These are phyloP conservation scores for Penicillium tannophilum DNA, from an alignment of 495 filamentous ascomycete genomes.

Conservation along the genomic window DNA sequence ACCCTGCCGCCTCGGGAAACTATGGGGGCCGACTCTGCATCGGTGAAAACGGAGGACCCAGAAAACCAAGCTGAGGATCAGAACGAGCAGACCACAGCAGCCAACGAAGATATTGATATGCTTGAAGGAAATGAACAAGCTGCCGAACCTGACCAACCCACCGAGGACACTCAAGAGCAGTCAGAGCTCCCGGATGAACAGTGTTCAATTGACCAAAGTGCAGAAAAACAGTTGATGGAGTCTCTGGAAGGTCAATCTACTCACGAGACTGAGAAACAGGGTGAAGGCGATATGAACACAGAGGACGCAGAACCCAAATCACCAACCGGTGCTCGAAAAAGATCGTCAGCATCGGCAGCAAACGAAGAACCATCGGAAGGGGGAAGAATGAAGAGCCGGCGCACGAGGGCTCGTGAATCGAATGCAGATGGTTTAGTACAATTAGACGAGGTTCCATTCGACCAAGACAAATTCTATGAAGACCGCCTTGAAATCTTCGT, in stretches of 20 bases:
- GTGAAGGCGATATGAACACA: slow-evolving; percentile 23
- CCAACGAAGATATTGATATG: slow-evolving; percentile 20
- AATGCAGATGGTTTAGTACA: slow-evolving; percentile 53
- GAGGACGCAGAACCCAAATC: slow-evolving; percentile 40
- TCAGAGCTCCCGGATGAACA: slow-evolving; percentile 40
- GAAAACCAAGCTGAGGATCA: slow-evolving; percentile 12
- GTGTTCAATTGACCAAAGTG: slow-evolving; percentile 43
- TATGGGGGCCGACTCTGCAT: slow-evolving; percentile 16
- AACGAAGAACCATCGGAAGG: slow-evolving; percentile 55
- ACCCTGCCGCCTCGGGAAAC: slow-evolving; percentile 35
- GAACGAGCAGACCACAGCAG: background rate
- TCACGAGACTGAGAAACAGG: slow-evolving; percentile 24
- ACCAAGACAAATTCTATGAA: slow-evolving; percentile 70
- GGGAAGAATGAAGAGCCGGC: slow-evolving; percentile 75
- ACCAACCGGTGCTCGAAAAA: slow-evolving; percentile 41
- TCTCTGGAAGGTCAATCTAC: slow-evolving; percentile 38
- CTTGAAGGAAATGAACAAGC: slow-evolving; percentile 16
- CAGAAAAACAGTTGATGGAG: slow-evolving; percentile 47
- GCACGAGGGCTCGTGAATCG: slow-evolving; percentile 77
- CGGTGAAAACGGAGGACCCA: slow-evolving; percentile 19
- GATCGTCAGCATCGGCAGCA: slow-evolving; percentile 53
- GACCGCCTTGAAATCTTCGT: slow-evolving; percentile 68
- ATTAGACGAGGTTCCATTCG: slow-evolving; percentile 57
- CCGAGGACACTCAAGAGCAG: slow-evolving; percentile 7
- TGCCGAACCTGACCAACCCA: background rate